Evolutionary conservation across 306 rosid species (phyloP).

Genomic region (Lathyrus oleraceus): DNA sequence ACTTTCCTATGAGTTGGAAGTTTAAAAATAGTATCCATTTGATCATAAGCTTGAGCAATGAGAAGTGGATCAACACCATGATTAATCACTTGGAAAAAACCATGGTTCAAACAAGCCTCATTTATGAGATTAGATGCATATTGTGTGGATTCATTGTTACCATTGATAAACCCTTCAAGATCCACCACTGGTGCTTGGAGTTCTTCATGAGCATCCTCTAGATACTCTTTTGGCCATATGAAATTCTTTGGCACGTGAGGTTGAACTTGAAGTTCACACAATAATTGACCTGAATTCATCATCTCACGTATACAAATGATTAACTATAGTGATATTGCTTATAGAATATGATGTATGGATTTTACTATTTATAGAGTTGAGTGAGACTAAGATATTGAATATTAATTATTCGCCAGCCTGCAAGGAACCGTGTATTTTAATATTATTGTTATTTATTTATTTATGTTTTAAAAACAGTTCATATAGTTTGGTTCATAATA

Average conservation of each 20-base stretch:
- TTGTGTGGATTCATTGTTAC: conserved; percentile 46
- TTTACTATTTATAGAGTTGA: background rate
- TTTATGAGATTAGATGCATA: conserved; percentile 44
- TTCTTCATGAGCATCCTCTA: conserved; percentile 44
- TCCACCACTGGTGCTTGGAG: conserved; percentile 58
- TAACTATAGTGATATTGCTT: background rate
- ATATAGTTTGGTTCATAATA: too few relatives aligned
- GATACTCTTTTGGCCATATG: conserved; percentile 60
- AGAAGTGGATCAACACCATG: conserved; percentile 60
- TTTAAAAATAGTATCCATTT: conserved; percentile 52
- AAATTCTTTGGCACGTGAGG: conserved; percentile 44
- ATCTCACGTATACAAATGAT: conserved; percentile 2
- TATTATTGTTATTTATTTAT: background rate
- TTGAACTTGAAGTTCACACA: conserved; percentile 27
- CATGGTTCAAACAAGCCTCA: conserved; percentile 59
- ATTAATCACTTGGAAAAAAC: conserved; percentile 73
- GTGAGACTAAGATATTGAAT: background rate
- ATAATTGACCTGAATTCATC: conserved; percentile 38
- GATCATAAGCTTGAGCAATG: conserved; percentile 44
- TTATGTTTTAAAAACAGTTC: too few relatives aligned
- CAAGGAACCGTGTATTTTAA: background rate
- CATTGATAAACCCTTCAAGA: conserved; percentile 56
- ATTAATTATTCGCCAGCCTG: background rate
- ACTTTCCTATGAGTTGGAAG: conserved; percentile 48
- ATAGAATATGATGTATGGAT: background rate